Evolutionary conservation across 805 yeast genomes (phyloP).

Genomic region (Yarrowia sp.): DNA sequence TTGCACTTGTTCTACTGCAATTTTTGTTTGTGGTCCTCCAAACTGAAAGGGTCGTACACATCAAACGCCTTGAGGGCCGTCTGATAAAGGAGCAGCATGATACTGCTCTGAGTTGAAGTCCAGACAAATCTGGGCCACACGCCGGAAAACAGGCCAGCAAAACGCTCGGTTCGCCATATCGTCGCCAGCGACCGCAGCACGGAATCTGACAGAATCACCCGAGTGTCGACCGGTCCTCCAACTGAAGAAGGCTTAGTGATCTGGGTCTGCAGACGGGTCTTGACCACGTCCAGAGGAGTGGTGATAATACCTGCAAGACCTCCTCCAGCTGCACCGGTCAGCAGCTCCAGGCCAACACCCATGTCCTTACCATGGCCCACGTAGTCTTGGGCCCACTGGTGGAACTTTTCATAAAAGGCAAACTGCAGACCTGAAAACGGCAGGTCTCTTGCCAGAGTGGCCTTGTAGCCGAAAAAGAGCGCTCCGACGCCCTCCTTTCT

Average conservation of each 20-base stretch:
- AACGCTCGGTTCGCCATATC: slow-evolving; percentile 72
- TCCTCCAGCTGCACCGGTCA: slow-evolving; percentile 95
- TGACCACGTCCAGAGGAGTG: slow-evolving; percentile 90
- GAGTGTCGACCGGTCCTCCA: slow-evolving; percentile 1
- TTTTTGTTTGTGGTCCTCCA: background rate
- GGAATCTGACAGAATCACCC: slow-evolving; percentile 43
- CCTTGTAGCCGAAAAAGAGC: slow-evolving; percentile 87
- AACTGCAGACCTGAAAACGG: slow-evolving; percentile 96
- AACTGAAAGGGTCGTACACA: slow-evolving; percentile 17
- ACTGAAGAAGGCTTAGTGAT: slow-evolving; percentile 36
- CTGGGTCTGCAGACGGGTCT: slow-evolving; percentile 92
- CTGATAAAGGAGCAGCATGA: slow-evolving; percentile 89
- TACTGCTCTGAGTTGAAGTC: slow-evolving; percentile 93
- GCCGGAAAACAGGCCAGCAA: slow-evolving; percentile 80
- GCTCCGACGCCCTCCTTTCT: slow-evolving; percentile 71
- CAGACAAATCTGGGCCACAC: slow-evolving; percentile 96
- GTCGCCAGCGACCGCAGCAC: slow-evolving; percentile 51
- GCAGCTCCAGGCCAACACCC: slow-evolving; percentile 55
- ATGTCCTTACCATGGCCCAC: slow-evolving; percentile 37
- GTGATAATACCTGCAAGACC: slow-evolving; percentile 93
- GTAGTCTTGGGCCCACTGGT: slow-evolving; percentile 38
- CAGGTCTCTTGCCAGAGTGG: slow-evolving; percentile 85
- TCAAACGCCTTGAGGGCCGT: slow-evolving; percentile 60
- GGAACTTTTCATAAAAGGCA: slow-evolving; percentile 82
- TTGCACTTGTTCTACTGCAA: background rate